phyloP scores from a whole-genome alignment of 345 rosid species.

The Eucalyptus shirleyi region DNA sequence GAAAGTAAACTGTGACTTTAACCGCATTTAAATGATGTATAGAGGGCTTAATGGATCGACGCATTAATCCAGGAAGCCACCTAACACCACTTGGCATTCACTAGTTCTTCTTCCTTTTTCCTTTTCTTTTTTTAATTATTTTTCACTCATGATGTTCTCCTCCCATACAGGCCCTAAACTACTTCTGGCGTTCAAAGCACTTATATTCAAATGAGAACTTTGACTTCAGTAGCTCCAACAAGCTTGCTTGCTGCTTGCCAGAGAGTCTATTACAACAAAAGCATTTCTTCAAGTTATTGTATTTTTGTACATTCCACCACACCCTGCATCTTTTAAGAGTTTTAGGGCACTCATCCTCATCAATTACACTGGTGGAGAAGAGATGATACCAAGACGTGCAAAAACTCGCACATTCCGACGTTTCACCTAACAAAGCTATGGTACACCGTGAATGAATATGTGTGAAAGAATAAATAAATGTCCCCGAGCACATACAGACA shows the following conservation, averaged over 20 bases:
- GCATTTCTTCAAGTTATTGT: neutral
- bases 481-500: neutral
- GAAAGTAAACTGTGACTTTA: neutral
- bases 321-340: neutral
- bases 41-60: neutral
- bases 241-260: neutral
- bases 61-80: neutral
- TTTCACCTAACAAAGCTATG: neutral
- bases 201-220: neutral
- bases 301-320: neutral
- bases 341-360: neutral
- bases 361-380: neutral
- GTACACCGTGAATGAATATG: constrained; percentile 5
- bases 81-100: neutral
- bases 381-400: neutral
- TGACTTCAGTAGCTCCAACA: neutral
- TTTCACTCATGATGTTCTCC: neutral
- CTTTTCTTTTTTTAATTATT: no score
- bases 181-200: neutral
- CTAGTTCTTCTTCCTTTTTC: neutral
- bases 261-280: neutral
- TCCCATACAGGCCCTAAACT: neutral
- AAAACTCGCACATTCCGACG: neutral
- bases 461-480: neutral
- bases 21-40: neutral